Evolutionary conservation across 2,329 filamentous ascomycete species (phyloP).

Genomic region (Xylariomycetidae sp.): DNA sequence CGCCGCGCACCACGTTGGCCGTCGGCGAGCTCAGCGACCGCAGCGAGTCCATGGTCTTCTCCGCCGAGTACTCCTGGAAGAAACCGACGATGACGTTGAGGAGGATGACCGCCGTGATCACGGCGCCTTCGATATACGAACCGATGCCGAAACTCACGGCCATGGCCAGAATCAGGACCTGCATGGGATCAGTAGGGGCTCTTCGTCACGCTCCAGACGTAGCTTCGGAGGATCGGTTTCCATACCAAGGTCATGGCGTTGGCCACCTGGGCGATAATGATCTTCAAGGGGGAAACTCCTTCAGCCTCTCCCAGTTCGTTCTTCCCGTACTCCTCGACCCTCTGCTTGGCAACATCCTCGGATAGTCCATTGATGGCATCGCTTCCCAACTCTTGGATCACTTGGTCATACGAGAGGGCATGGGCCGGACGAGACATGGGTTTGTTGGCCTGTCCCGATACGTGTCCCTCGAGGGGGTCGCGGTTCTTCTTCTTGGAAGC

Average conservation of each 20-base stretch:
- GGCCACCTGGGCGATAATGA: slow-evolving; percentile 54
- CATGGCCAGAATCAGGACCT: slow-evolving; percentile 47
- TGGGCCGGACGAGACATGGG: slow-evolving; percentile 53
- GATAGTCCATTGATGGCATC: slow-evolving; percentile 51
- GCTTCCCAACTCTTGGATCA: slow-evolving; percentile 45
- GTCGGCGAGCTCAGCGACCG: slow-evolving; percentile 44
- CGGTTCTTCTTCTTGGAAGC: too few relatives aligned
- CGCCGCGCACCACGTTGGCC: slow-evolving; percentile 43
- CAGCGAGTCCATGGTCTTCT: slow-evolving; percentile 49
- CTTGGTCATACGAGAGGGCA: slow-evolving; percentile 39
- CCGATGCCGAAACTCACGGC: slow-evolving; percentile 44
- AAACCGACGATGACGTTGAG: slow-evolving; percentile 50
- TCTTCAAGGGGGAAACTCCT: slow-evolving; percentile 51
- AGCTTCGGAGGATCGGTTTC: background rate
- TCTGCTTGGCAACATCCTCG: slow-evolving; percentile 40
- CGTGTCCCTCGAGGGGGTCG: background rate
- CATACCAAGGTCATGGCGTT: slow-evolving; percentile 60
- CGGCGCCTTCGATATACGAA: slow-evolving; percentile 50
- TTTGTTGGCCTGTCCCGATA: slow-evolving; percentile 16
- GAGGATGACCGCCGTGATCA: slow-evolving; percentile 44
- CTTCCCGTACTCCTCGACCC: slow-evolving; percentile 48
- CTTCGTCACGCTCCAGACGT: background rate
- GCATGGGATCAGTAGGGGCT: background rate
- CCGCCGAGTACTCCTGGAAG: slow-evolving; percentile 49
- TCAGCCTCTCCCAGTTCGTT: slow-evolving; percentile 54